A percentile compares a stretch with the other conserved stretches of the same genome.
Conservation (phyloP, 2,329 filamentous ascomycete species). For the Neoarthrinium moseri region DNA sequence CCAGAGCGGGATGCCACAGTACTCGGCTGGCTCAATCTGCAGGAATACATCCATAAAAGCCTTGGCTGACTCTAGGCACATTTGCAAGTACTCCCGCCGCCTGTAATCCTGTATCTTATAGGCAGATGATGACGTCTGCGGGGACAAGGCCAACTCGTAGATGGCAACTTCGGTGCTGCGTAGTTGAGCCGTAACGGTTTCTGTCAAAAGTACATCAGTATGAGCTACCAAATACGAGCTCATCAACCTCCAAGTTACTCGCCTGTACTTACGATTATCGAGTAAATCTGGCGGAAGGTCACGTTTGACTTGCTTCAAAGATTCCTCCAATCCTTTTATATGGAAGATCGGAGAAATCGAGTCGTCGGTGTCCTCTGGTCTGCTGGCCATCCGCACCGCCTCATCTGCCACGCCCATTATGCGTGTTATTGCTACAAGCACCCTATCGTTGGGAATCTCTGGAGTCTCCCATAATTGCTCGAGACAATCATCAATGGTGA, state of each 20-base stretch:
- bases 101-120: conserved; percentile 7
- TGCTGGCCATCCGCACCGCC: conserved; percentile 19
- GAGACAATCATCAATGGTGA: conserved; percentile 58
- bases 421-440: conserved; percentile 37
- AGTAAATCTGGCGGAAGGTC: conserved; percentile 20
- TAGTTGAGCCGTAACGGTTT: conserved; percentile 31
- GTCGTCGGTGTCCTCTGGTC: conserved; percentile 16
- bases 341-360: conserved; percentile 21
- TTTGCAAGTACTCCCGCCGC: conserved; percentile 21
- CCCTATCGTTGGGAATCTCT: conserved; percentile 47
- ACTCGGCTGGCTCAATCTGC: conserved; percentile 15
- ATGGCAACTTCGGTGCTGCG: conserved; percentile 35
- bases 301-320: conserved; percentile 22
- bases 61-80: conserved; percentile 20
- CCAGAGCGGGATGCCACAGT: conserved; percentile 20
- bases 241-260: no score
- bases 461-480: conserved; percentile 40
- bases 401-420: conserved; percentile 22
- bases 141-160: conserved; percentile 31
- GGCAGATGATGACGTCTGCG: conserved; percentile 11
- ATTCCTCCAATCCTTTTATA: conserved; percentile 25
- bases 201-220: conserved; percentile 19
- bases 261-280: conserved; percentile 28
- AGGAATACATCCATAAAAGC: conserved; percentile 22
- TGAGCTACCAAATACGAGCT: background rate